Evolutionary conservation across 2,329 filamentous ascomycete species (phyloP).

Genomic region (Aureobasidium sp.): DNA sequence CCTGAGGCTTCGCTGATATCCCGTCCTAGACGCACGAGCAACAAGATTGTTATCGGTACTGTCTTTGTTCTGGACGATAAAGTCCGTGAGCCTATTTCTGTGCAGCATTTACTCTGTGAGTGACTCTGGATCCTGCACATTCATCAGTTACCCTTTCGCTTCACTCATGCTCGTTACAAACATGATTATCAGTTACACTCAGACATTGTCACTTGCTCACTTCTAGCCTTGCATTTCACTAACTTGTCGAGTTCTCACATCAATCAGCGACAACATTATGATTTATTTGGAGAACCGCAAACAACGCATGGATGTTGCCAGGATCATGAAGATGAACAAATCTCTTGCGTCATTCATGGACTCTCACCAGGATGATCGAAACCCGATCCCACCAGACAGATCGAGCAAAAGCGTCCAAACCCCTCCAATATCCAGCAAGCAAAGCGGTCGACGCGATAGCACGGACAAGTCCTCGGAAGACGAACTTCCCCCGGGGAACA

Average conservation of each 20-base stretch:
- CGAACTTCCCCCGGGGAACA: neutral
- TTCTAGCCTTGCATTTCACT: constrained; percentile 14
- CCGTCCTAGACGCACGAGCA: constrained; percentile 18
- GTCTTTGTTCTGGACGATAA: constrained; percentile 23
- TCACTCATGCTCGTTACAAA: no score
- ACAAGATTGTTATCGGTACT: constrained; percentile 26
- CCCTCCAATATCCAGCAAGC: neutral
- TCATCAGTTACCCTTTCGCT: no score
- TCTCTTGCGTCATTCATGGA: constrained; percentile 20
- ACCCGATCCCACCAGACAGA: neutral
- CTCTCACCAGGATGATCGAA: constrained; percentile 6
- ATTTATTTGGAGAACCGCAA: constrained; percentile 25
- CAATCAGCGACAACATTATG: constrained; percentile 44
- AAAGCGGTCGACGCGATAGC: neutral
- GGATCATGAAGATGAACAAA: constrained; percentile 20
- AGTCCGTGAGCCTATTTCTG: constrained; percentile 15
- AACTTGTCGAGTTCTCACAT: constrained; percentile 46
- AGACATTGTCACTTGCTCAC: no score
- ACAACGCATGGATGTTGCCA: constrained; percentile 24
- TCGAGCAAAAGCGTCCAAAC: neutral
- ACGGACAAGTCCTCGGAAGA: neutral
- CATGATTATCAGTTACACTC: no score
- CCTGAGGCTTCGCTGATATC: no score
- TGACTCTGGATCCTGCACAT: no score
- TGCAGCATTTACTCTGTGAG: constrained; percentile 13